A percentile compares a stretch with the other conserved stretches of the same genome.
Conservation (phyloP, 352 stramenopile species). For the Phytopythium ostracodes region DNA sequence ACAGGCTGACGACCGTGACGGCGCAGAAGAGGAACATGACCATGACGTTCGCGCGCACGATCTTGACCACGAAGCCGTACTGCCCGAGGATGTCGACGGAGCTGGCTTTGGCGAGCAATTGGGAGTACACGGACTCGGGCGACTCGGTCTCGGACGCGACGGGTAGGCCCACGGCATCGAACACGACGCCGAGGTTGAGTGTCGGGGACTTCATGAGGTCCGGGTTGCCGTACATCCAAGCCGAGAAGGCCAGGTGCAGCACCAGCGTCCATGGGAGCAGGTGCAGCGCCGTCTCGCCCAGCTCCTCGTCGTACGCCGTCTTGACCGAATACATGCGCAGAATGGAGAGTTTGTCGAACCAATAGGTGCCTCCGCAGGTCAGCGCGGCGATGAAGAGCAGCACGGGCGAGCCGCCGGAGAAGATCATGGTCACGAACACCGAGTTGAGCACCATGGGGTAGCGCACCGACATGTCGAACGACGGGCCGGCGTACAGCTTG, state of each 20-base stretch:
- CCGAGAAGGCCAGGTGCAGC: constrained; percentile 66
- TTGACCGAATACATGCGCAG: constrained; percentile 74
- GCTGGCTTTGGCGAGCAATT: constrained; percentile 31
- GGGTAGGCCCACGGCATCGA: constrained; percentile 23
- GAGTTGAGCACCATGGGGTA: constrained; percentile 86
- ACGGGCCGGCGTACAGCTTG: constrained; percentile 62
- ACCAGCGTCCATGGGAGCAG: constrained; percentile 71
- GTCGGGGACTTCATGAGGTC: constrained; percentile 49
- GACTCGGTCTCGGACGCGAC: constrained; percentile 24
- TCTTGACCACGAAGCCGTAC: constrained; percentile 58
- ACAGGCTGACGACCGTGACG: constrained; percentile 38
- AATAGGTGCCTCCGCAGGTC: constrained; percentile 58
- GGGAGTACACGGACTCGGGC: constrained; percentile 38
- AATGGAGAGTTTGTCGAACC: constrained; percentile 81
- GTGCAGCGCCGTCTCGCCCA: constrained; percentile 51
- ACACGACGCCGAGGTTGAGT: constrained; percentile 37
- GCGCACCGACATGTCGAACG: constrained; percentile 72
- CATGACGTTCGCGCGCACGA: constrained; percentile 71
- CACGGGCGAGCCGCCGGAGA: constrained; percentile 73
- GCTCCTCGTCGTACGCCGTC: constrained; percentile 74
- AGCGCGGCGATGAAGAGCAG: constrained; percentile 74
- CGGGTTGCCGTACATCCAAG: constrained; percentile 83
- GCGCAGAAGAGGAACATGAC: constrained; percentile 67
- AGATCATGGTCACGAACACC: constrained; percentile 81
- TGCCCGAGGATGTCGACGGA: constrained; percentile 51